These are phyloP conservation scores for Yarrowia divulgata DNA, from an alignment of 805 yeast species.

Conservation along the genomic window DNA sequence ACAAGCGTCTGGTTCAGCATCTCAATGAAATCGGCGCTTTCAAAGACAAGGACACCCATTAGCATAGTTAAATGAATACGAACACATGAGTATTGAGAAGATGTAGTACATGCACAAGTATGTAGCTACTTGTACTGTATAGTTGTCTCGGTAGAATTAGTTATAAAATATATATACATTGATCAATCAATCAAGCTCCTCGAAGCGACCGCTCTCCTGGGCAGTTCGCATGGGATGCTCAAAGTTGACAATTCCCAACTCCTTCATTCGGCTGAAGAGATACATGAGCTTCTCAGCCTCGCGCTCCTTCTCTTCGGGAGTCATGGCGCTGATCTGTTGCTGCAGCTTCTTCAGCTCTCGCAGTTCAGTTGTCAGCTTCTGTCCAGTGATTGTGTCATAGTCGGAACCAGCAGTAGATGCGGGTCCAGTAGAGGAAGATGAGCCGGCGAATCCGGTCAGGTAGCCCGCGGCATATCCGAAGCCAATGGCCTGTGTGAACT, in stretches of 20 bases:
- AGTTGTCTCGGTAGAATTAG: no score
- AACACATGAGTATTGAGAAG: not conserved
- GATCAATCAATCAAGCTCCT: constrained; percentile 29
- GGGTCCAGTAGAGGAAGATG: constrained; percentile 31
- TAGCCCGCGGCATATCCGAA: constrained; percentile 48
- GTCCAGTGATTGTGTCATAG: constrained; percentile 48
- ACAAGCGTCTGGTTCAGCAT: constrained; percentile 50
- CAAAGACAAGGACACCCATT: constrained; percentile 26
- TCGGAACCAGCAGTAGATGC: constrained; percentile 27
- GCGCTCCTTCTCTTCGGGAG: constrained; percentile 54
- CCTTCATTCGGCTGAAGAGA: constrained; percentile 54
- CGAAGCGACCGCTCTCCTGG: constrained; percentile 35
- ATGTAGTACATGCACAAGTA: not conserved
- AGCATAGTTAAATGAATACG: constrained; percentile 11
- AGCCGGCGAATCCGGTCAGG: constrained; percentile 43
- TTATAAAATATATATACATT: not conserved
- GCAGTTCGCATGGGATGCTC: constrained; percentile 50
- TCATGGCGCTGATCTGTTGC: constrained; percentile 46
- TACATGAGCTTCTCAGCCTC: constrained; percentile 57
- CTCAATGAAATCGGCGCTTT: constrained; percentile 47
- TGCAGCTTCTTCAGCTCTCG: constrained; percentile 10
- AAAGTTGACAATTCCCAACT: constrained; percentile 52
- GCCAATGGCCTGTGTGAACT: constrained; percentile 46
- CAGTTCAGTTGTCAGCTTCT: constrained; percentile 41
- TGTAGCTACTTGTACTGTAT: no score